Evolutionary conservation across 345 rosid species (phyloP).

Genomic region (Pelargonium nanum): DNA sequence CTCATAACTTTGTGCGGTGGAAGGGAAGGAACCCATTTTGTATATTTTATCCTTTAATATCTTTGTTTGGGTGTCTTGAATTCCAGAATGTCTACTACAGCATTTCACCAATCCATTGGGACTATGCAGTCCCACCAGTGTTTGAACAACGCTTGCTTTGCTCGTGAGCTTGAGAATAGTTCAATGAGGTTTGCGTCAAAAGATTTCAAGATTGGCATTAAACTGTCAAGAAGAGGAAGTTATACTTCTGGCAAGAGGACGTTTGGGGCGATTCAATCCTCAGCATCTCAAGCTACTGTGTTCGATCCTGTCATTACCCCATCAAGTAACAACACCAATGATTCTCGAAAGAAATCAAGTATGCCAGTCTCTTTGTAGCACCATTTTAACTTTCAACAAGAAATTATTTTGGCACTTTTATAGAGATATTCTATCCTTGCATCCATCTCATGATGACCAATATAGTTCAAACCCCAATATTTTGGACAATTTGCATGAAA

Average conservation of each 20-base stretch:
- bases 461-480: background rate
- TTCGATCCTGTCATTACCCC: constrained; percentile 47
- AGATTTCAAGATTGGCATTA: constrained; percentile 24
- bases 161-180: constrained; percentile 20
- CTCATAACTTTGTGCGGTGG: background rate
- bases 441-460: background rate
- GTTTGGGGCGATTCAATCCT: constrained; percentile 30
- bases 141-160: constrained; percentile 23
- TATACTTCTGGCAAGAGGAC: constrained; percentile 20
- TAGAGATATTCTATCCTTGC: background rate
- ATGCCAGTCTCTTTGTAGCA: constrained; percentile 11
- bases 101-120: constrained; percentile 38
- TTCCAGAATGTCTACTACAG: constrained; percentile 59
- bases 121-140: constrained; percentile 25
- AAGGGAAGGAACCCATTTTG: background rate
- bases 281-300: constrained; percentile 46
- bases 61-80: constrained; percentile 8
- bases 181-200: constrained; percentile 22
- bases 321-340: constrained; percentile 29
- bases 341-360: constrained; percentile 52
- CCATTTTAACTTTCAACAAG: background rate
- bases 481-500: too few relatives aligned
- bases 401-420: too few relatives aligned
- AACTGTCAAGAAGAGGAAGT: constrained; percentile 18
- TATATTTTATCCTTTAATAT: background rate